Base-by-base conservation (phyloP, 2,329 filamentous ascomycete species). In the Achaetomium macrosporum region DNA sequence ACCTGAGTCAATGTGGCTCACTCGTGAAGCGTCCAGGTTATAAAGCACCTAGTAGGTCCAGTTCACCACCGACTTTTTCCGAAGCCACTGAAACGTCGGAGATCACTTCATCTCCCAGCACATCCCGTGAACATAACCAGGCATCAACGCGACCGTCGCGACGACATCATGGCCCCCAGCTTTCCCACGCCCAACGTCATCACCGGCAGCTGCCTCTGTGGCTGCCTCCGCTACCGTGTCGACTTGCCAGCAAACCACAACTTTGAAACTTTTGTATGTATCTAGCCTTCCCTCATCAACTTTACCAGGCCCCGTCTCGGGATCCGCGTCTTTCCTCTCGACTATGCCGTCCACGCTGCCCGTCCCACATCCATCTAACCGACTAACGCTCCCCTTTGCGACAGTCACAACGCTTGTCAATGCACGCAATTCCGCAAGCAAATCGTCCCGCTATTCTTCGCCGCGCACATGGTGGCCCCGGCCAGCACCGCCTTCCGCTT, bases 391-490 rank as follows among this genome's bases (percentile, higher is more conserved):
- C n/a, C 25, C 42, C 16, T 17, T 35, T n/a, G n/a, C 8, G 10
- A 13, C 55, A 76, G 74, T 68, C 69, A n/a, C 55, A 63, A 65
- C 42, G 77, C 73, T 7, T 82, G 77, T 62, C 76, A 81, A 59
- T 81, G 78, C 66, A 75, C 73, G 7, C 77, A 79, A 62, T 80
- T 77, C 64, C 76, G 78, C 61, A 76, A 76, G 52, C 70, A 74
- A 54, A 74, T 74, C 8, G 77, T 76, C 47, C 63, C 71, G 4
- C 69, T 81, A 49, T 64, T 78, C 59, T 68, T 72, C 56, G 64
- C 68, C 51, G 64, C 69, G 45, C 71, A 78, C 59, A 61, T 51
- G 5, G 59, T 77, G 0, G 3, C 19, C 1, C 69, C 69, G 5
- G 42, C 60, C 49, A 56, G 51, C 2, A 55, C 51, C 2, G 63